Evolutionary conservation across 306 rosid species (phyloP), one percentile per base, ranked within the genome.

Genomic region (Corylus avellana): DNA sequence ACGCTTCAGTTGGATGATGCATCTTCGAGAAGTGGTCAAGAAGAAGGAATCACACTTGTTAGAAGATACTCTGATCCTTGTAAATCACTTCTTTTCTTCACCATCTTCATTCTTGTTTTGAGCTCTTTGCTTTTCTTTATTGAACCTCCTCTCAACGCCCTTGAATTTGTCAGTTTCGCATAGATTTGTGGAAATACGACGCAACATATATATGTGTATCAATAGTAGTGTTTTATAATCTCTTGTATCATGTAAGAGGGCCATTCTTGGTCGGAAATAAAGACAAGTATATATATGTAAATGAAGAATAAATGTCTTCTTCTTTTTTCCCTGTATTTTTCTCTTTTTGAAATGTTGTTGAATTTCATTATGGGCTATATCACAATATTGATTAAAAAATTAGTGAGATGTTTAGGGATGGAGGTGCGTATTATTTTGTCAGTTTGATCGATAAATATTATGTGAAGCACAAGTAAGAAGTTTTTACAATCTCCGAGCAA

Each of bases 31-130:
- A 79, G 73, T 44, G 85, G 90, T 11, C 91, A 78, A 83, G 89
- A 93, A 78, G 92, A 92, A 85, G 94, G 94, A 73, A 86, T 94
- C 39, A 80, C 89, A 78, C 87, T 94, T 10, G 91, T 87, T 39
- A 83, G 85, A 46, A 85, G 86, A 73, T 66, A 83, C 76, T 90
- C 91, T n/a, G 81, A 84, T 86, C 89, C 97, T 35, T 85, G 88
- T 76, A 94, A 85, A 81, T 88, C 98, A 69, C 77, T 91, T 5
- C 20, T 86, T 29, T 78, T 87, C 46, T 94, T 92, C 81, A 62
- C 89, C 66, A 71, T 90, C 35, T 92, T 90, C 88, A 78, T 89
- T 73, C 13, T 87, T 76, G 84, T 58, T 64, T 62, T 92, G 74
- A 86, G 85, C 78, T 90, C 88, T 22, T 20, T 91, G 54, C 83